Percentiles rank a stretch among this genome's conserved stretches.
phyloP scores from a whole-genome alignment of 257 asterid species.

The Thymus mandschuricus region DNA sequence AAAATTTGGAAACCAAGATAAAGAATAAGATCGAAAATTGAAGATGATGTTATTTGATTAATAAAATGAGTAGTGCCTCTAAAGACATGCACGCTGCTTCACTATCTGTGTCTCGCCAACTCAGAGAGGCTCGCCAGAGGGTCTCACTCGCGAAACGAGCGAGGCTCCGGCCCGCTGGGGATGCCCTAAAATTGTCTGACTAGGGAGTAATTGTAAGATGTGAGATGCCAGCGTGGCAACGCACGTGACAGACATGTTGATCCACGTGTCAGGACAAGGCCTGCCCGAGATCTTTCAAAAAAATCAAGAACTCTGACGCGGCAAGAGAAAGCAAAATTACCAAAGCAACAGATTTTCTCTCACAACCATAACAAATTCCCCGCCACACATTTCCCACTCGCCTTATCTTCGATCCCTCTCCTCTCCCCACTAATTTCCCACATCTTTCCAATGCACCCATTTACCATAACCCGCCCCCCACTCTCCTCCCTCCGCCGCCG shows the following conservation, averaged over 20 bases:
- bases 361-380: conserved; percentile 34
- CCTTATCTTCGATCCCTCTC: conserved; percentile 64
- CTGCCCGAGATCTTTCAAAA: background rate
- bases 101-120: no score
- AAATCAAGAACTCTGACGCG: conserved; percentile 29
- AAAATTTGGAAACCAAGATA: no score
- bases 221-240: no score
- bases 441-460: conserved; percentile 43
- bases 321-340: conserved; percentile 18
- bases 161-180: no score
- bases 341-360: conserved; percentile 32
- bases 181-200: no score
- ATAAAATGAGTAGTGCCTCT: no score
- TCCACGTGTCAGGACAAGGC: conserved; percentile 30
- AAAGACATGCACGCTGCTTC: no score
- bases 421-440: conserved; percentile 40
- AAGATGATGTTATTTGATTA: no score
- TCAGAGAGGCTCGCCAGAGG: no score
- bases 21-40: no score
- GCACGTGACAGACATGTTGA: conserved; percentile 14
- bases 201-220: no score
- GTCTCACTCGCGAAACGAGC: no score
- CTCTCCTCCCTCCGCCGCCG: conserved; percentile 27
- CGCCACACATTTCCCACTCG: conserved; percentile 68
- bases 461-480: conserved; percentile 31